Evolutionary conservation across 2,329 filamentous ascomycete genomes (phyloP), one percentile per base, ranked within the genome.

Genomic region (Curvularia sp.): DNA sequence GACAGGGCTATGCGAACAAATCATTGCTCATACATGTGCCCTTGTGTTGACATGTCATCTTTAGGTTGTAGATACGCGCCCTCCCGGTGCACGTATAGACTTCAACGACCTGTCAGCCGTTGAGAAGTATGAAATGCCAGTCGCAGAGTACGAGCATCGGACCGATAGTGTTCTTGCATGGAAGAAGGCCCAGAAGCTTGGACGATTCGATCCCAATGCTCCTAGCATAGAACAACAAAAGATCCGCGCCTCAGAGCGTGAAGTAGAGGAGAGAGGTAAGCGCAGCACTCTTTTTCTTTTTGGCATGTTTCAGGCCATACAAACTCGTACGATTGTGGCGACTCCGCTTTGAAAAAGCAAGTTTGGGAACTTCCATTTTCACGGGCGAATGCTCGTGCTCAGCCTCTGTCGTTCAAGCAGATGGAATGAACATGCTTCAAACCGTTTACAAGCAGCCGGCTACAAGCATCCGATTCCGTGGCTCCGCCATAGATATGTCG

Each of bases 171-270:
- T 99, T 13, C 85, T 97, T 24, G 91, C 93, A 5, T 98, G 93
- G 93, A 99, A 99, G 80, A 94, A 91, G 80, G 82, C 88, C n/a
- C 89, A 97, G 77, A 93, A 96, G 76, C 86, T 98, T n/a, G 95
- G 95, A 50, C 91, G 95, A 35, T 99, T 99, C 79, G 92, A 98
- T 74, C 95, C 95, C 12, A 84, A 89, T 68, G 92, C 93, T 7
- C 88, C 90, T 18, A 86, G 83, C 60, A 85, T 90, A 22, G 89
- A 93, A 74, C 84, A 91, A 73, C 85, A 91, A 63, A 91, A 91
- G 75, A 81, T 90, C 57, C 84, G 85, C 15, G 88, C 88, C 39
- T 84, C 89, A 42, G 83, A 88, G 65, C 85, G 86, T 55, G 92
- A 96, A 72, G 83, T 97, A 64, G 81, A 84, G 63, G 84, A 85